phyloP scores from a whole-genome alignment of 2,329 filamentous ascomycete genomes.

The Amauroascus verrucosus region DNA sequence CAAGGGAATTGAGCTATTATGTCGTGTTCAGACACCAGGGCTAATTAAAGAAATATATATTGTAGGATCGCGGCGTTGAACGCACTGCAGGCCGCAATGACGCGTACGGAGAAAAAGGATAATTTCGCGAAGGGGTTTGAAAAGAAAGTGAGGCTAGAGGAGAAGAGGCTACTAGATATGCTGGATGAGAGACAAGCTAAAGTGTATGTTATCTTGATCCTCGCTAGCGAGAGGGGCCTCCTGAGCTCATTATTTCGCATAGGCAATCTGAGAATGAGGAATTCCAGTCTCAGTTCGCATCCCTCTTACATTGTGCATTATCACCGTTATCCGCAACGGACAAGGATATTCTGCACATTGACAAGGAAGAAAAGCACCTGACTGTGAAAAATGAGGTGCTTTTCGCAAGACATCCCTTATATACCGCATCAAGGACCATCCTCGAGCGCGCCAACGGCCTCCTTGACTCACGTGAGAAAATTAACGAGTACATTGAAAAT shows the following conservation, averaged over 20 bases:
- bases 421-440: conserved; percentile 9
- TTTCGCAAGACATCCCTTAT: conserved; percentile 10
- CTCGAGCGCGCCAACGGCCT: conserved; percentile 12
- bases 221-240: background rate
- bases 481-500: conserved; percentile 8
- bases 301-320: conserved; percentile 12
- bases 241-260: background rate
- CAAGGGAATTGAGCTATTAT: background rate
- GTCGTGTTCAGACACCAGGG: background rate
- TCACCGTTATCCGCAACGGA: conserved; percentile 8
- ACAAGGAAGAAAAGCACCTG: background rate
- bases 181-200: conserved; percentile 12
- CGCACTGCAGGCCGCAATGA: conserved; percentile 15
- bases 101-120: conserved; percentile 16
- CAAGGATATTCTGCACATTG: background rate
- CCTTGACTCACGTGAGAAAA: conserved; percentile 12
- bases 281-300: conserved; percentile 12
- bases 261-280: conserved; percentile 13
- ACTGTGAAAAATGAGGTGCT: background rate
- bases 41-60: background rate
- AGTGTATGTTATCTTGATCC: conserved; percentile 12
- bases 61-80: conserved; percentile 10
- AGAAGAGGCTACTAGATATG: conserved; percentile 14
- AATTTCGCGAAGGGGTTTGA: conserved; percentile 17
- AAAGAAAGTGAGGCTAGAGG: conserved; percentile 14